These are phyloP conservation scores for Cladosporium austrohemisphaericum DNA, from an alignment of 2,329 filamentous ascomycete genomes.

Conservation along the genomic window DNA sequence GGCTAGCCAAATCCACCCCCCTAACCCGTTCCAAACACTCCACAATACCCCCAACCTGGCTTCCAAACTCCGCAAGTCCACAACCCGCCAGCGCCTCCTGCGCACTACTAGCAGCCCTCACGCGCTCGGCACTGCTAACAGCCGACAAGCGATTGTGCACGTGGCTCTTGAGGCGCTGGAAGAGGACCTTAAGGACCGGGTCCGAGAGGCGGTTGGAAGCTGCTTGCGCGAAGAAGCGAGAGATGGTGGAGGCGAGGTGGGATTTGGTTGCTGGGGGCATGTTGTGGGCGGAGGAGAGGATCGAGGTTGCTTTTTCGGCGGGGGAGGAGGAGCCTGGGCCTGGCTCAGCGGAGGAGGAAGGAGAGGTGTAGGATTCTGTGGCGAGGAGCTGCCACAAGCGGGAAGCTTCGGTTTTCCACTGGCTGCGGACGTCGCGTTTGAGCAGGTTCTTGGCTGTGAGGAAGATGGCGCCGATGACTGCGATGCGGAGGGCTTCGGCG, in stretches of 20 bases:
- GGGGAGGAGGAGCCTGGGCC: slow-evolving; percentile 19
- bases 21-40: slow-evolving; percentile 64
- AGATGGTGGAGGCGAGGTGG: slow-evolving; percentile 42
- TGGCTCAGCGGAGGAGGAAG: slow-evolving; percentile 8
- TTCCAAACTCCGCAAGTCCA: slow-evolving; percentile 70
- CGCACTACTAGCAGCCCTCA: slow-evolving; percentile 64
- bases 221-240: slow-evolving; percentile 53
- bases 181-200: slow-evolving; percentile 63
- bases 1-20: slow-evolving; percentile 58
- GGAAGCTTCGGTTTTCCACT: slow-evolving; percentile 71
- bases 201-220: slow-evolving; percentile 50
- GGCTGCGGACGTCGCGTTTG: slow-evolving; percentile 72
- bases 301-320: slow-evolving; percentile 43
- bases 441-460: slow-evolving; percentile 79
- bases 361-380: slow-evolving; percentile 51
- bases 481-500: slow-evolving; percentile 59
- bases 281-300: slow-evolving; percentile 48
- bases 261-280: slow-evolving; percentile 47
- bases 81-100: slow-evolving; percentile 66
- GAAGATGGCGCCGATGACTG: slow-evolving; percentile 69
- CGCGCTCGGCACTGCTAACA: slow-evolving; percentile 65
- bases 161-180: slow-evolving; percentile 64
- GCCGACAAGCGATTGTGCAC: slow-evolving; percentile 63
- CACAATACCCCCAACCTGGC: slow-evolving; percentile 64
- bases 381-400: slow-evolving; percentile 69